Base-by-base conservation (phyloP, 805 yeast species). In the Blastobotrys muscicola region DNA sequence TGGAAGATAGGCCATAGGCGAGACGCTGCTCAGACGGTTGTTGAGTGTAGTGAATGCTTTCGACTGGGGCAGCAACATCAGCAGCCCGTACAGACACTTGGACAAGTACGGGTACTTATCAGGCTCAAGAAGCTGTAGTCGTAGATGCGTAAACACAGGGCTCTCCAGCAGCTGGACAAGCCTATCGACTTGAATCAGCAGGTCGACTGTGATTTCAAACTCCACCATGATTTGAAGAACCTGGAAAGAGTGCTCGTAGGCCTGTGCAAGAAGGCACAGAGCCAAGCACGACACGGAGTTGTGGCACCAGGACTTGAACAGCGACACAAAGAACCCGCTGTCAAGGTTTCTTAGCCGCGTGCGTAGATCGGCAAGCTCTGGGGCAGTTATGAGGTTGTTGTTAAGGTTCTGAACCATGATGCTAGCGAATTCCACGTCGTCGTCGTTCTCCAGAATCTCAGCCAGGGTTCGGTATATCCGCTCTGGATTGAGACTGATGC, bases 21-120 rank as follows among this genome's bases (percentile, higher is more conserved):
- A 55, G 14, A 82, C 73, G 32, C 84, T 69, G 40, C 74, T 75
- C 41, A 92, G 68, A 47, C 98, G 70, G 54, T 81, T 84, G 50
- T 82, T 82, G 50, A 92, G 69, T 0, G 84, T 77, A n/a, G 74
- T 78, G 59, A 85, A 92, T 0, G 97, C 95, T 9, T 85, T 74
- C 0, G 96, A 85, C 59, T 92, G 98, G 0, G 98, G 98, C 40
- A 92, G 64, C 4, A 92, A 71, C 98, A 92, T 92, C 46, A 92
- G 67, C 29, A 92, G 73, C 1, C 97, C 98, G 59, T 86, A 92
- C 29, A 92, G 71, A 42, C 95, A 84, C 58, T 86, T 85, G 69
- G 82, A 85, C 30, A 92, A 65, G 55, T 74, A 83, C 1, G 94
- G 94, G 57, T 83, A 74, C 49, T 74, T 76, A 39, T 80, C 85